Evolutionary conservation across 176 grass and related monocot genomes (phyloP).

Genomic region (Lolium rigidum): DNA sequence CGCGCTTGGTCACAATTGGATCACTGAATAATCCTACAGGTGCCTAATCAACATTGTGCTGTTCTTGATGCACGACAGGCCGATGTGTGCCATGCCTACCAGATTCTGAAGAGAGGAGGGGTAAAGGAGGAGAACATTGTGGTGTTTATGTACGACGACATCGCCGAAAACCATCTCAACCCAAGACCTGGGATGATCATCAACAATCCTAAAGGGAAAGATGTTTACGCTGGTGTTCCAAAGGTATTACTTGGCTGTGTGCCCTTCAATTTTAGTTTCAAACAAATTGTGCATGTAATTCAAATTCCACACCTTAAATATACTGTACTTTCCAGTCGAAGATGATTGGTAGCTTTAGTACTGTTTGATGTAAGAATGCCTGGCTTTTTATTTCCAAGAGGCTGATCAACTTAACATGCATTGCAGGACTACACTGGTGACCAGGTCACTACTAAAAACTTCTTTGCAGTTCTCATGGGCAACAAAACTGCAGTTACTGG

Average conservation of each 20-base stretch:
- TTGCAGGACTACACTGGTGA: constrained; percentile 77
- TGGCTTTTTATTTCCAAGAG: background rate
- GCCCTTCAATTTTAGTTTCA: background rate
- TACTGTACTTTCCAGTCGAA: background rate
- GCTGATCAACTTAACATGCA: constrained; percentile 31
- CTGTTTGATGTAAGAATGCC: background rate
- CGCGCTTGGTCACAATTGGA: background rate
- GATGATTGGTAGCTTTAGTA: background rate
- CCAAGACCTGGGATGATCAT: constrained; percentile 78
- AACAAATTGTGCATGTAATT: background rate
- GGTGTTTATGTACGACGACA: constrained; percentile 93
- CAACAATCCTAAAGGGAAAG: constrained; percentile 76
- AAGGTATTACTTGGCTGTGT: constrained; percentile 56
- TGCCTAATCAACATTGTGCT: background rate
- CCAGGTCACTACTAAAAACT: constrained; percentile 74
- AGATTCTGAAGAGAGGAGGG: constrained; percentile 71
- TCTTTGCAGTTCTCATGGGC: constrained; percentile 85
- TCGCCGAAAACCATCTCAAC: constrained; percentile 66
- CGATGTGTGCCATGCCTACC: constrained; percentile 94
- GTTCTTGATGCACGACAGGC: constrained; percentile 44
- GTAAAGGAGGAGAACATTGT: constrained; percentile 92
- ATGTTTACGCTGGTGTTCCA: constrained; percentile 88
- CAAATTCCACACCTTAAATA: background rate
- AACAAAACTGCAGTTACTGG: constrained; percentile 77
- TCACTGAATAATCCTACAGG: background rate